Evolutionary conservation across 2,329 filamentous ascomycete species (phyloP), one percentile per base, ranked within the genome.

Genomic region (Sarocladium strictum): DNA sequence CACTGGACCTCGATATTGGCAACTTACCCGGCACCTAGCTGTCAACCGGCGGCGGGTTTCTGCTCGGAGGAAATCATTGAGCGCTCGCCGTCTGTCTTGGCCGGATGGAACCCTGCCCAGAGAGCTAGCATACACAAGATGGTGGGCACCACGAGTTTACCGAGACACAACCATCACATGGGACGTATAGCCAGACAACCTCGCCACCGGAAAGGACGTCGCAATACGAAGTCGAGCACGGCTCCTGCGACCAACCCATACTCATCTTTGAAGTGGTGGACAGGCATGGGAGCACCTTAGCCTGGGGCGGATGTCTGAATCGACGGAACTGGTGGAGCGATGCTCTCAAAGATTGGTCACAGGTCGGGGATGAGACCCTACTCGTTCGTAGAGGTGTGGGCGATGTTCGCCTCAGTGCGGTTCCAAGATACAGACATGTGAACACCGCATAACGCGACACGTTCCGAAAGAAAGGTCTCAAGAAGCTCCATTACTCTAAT

Each of bases 101-200:
- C 38, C 38, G 43, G 23, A 47, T 12, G 7, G 12, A 23, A 47
- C 24, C n/a, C 21, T 26, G 24, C 23, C 24, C 43, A 15, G 21
- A 3, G 10, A 43, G 40, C 7, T 7, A 21, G 40, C 7, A 43
- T 24, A 7, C 24, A 9, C 40, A 43, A 43, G 40, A 23, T 43
- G 40, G 43, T 47, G 43, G 27, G 43, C 24, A 15, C 27, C 24
- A n/a, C 43, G 43, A 23, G 43, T 24, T 47, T 47, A 47, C 43
- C 43, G 43, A 47, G 43, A 27, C 43, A 47, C 14, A 19, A 4
- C 24, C 43, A 27, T 47, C 43, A 47, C 43, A 47, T 47, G 43
- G 43, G 3, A 47, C 12, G 23, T 24, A 21, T 27, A n/a, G 43
- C 23, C 24, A 47, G 43, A 11, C 24, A 23, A 6, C 43, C 24